Percentiles rank a stretch among this genome's conserved stretches.
Evolutionary conservation across 83 land plant genomes (phyloP).

Genomic region (Picea mariana): DNA sequence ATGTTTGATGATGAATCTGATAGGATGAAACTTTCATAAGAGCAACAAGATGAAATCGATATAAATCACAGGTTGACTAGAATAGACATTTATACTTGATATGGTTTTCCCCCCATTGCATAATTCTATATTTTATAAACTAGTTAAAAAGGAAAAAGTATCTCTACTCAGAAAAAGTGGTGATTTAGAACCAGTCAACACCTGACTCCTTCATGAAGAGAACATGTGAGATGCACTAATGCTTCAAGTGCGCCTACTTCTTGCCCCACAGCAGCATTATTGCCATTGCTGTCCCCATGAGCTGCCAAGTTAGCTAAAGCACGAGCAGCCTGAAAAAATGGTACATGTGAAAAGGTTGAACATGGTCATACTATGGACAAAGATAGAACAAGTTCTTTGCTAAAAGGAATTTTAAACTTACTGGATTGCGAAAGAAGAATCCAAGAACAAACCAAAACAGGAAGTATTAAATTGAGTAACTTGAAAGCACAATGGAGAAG

Average conservation of each 20-base stretch:
- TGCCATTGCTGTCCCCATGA: slow-evolving; percentile 98
- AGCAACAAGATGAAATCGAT: not conserved
- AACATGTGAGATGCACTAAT: slow-evolving; percentile 87
- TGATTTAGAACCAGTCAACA: slow-evolving; percentile 20
- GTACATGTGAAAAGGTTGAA: not conserved
- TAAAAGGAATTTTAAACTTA: not conserved
- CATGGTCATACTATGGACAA: not conserved
- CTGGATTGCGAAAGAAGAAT: not conserved
- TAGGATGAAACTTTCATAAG: not conserved
- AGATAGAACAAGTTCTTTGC: not conserved
- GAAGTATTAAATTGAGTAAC: not conserved
- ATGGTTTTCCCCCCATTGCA: not conserved
- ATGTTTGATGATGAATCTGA: not conserved
- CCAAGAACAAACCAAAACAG: not conserved
- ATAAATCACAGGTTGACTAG: not conserved
- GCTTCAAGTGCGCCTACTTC: slow-evolving; percentile 98
- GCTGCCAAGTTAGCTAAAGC: slow-evolving; percentile 99
- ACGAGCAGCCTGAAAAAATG: slow-evolving; percentile 81
- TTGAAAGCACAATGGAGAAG: not conserved
- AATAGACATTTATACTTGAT: not conserved
- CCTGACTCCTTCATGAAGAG: slow-evolving; percentile 97
- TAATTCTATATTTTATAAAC: not conserved
- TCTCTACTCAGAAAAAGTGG: not conserved
- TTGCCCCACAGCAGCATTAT: slow-evolving; percentile 97
- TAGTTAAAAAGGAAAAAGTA: not conserved